Evolutionary conservation across 495 filamentous ascomycete species (phyloP).

Genomic region (Aspergillus steynii): DNA sequence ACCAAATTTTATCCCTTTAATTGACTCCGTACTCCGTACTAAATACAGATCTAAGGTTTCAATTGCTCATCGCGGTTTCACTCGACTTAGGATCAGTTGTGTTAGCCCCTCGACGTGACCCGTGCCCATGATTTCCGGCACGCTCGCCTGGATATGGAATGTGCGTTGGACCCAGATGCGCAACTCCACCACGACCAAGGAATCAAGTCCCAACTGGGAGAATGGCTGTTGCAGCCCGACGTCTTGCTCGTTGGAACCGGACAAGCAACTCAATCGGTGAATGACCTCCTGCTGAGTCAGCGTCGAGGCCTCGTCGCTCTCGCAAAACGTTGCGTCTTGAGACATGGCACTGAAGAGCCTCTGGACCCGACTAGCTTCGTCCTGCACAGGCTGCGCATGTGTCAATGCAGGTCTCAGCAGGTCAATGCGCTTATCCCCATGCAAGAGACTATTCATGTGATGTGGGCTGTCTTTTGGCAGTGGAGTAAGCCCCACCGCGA

Average conservation of each 20-base stretch:
- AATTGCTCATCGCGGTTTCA: not conserved
- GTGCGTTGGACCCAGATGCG: conserved; percentile 7
- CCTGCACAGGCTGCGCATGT: not conserved
- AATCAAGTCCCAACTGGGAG: conserved; percentile 8
- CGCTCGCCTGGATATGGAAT: conserved; percentile 1
- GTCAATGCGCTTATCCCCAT: too few relatives aligned
- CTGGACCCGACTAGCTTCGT: not conserved
- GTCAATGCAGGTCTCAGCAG: not conserved
- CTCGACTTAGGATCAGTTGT: not conserved
- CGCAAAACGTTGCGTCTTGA: not conserved
- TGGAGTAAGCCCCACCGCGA: conserved; percentile 7
- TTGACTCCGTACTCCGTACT: too few relatives aligned
- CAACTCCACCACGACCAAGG: conserved; percentile 11
- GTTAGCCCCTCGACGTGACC: not conserved
- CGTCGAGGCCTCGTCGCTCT: not conserved
- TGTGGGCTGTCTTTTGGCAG: not conserved
- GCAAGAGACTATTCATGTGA: too few relatives aligned
- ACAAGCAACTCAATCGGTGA: conserved; percentile 1
- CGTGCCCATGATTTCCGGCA: conserved; percentile 4
- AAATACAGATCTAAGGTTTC: too few relatives aligned
- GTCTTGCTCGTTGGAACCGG: not conserved
- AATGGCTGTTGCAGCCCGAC: conserved; percentile 7
- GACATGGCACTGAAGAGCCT: not conserved
- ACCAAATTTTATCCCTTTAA: too few relatives aligned
- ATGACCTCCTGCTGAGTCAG: conserved; percentile 8